A percentile compares a stretch with the other conserved stretches of the same genome.
phyloP scores from a whole-genome alignment of 345 rosid genomes.

The Bruguiera sexangula region DNA sequence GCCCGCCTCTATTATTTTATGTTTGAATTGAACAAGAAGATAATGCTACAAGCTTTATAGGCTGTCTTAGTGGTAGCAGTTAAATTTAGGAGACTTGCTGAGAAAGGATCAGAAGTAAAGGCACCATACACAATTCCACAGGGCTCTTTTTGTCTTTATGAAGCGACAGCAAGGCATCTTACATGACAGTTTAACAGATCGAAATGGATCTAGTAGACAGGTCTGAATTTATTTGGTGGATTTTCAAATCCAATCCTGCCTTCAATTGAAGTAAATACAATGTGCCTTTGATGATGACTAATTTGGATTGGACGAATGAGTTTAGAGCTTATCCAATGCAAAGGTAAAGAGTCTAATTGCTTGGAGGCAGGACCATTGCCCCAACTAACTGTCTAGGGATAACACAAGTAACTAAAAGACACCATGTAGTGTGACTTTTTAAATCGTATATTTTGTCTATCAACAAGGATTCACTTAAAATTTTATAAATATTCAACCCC shows the following conservation, averaged over 20 bases:
- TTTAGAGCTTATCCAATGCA: no score
- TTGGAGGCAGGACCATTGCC: no score
- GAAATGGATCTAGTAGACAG: conserved; percentile 20
- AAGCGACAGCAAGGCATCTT: conserved; percentile 22
- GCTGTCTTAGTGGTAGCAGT: conserved; percentile 15
- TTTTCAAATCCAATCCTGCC: conserved; percentile 16
- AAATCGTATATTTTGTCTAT: no score
- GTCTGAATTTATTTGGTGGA: conserved; percentile 11
- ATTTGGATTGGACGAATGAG: no score
- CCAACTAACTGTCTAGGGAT: no score
- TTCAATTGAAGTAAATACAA: background rate
- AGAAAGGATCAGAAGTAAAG: conserved; percentile 15
- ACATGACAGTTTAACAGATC: conserved; percentile 26
- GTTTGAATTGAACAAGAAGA: conserved; percentile 10
- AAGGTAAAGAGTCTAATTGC: no score
- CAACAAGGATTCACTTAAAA: no score
- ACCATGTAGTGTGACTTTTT: no score
- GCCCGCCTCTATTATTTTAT: background rate
- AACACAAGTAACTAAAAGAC: no score
- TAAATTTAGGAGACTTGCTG: conserved; percentile 7
- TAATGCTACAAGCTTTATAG: conserved; percentile 1
- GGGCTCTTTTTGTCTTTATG: conserved; percentile 9
- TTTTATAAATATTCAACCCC: no score
- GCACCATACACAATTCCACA: conserved; percentile 1
- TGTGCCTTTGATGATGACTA: no score